Base-by-base conservation (phyloP, 345 rosid genomes). In the Nasturtium officinale region DNA sequence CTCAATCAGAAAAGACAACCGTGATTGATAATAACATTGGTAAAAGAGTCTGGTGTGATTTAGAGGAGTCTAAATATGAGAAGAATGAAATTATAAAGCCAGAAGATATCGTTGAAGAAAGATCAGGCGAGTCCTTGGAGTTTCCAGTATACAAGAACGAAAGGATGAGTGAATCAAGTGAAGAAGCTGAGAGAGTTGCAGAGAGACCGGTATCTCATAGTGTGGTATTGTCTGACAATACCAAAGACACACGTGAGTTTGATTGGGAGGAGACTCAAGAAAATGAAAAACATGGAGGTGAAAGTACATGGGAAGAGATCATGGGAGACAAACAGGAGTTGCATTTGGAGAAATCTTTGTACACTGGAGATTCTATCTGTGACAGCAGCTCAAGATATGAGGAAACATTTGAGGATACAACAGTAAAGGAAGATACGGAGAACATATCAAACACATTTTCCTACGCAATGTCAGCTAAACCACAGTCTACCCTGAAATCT, bases 1-100 rank as follows among this genome's bases (percentile, higher is more conserved):
- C 56, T 64, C 15, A 42, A 12, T 20, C 50, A 65, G 69, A 77
- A 35, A 58, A 42, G 33, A 71, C 42, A 11, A 40, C 13, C n/a
- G 25, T 38, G 57, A 40, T 40, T 25, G 57, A 50, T 42, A 5
- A 71, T 6, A 65, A 40, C n/a, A 42, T 8, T 23, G 0, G 8
- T 50, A 61, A 70, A 17, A 77, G 56, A 56, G 48, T 7, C 17
- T 5, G 5, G 2, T 64, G 12, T 23, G 15, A 16, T 40, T 2
- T 65, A 16, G 73, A 77, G 71, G 76, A 65, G 50, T 15, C 43
- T 51, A 50, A 28, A 70, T 40, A 71, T 58, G 68, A 77, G 67
- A 71, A 50, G 23, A 56, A 58, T 12, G 42, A 38, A 15, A 5
- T 3, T 43, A 28, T 52, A 38, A 37, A 46, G 17, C 38, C 38